Evolutionary conservation across 176 grass and related monocot genomes (phyloP).

Genomic region (Aegilops speltoides): DNA sequence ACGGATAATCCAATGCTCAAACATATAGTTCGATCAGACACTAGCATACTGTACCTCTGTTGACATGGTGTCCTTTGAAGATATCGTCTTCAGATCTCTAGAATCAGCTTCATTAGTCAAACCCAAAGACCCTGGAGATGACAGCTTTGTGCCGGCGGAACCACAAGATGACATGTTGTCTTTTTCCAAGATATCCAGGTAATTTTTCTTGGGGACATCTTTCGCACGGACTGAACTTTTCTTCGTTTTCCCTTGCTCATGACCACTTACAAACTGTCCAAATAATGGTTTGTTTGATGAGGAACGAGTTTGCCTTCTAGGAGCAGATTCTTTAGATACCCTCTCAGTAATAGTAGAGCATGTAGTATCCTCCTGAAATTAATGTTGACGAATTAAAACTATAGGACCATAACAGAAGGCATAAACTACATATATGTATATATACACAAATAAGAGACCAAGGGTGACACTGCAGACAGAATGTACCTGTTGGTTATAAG

Average conservation of each 20-base stretch:
- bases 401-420: constrained; percentile 4
- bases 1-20: constrained; percentile 8
- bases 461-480: constrained; percentile 22
- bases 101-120: constrained; percentile 50
- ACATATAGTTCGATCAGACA: constrained; percentile 26
- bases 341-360: constrained; percentile 38
- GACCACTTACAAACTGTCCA: constrained; percentile 20
- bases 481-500: constrained; percentile 51
- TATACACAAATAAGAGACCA: constrained; percentile 12
- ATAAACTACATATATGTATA: not conserved
- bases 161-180: constrained; percentile 86
- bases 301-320: constrained; percentile 40
- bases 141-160: constrained; percentile 61
- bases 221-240: constrained; percentile 15
- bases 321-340: constrained; percentile 44
- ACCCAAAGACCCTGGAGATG: constrained; percentile 47
- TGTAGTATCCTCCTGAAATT: constrained; percentile 38
- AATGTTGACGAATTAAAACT: not conserved
- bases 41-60: constrained; percentile 33
- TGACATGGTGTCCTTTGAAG: constrained; percentile 42
- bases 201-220: constrained; percentile 44
- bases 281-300: constrained; percentile 42
- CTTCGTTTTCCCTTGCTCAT: constrained; percentile 38
- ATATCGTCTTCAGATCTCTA: constrained; percentile 32
- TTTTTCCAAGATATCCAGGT: constrained; percentile 44